Evolutionary conservation across 129 eudicot genomes (phyloP), one percentile per base, ranked within the genome.

Genomic region (Dittrichia graveolens): DNA sequence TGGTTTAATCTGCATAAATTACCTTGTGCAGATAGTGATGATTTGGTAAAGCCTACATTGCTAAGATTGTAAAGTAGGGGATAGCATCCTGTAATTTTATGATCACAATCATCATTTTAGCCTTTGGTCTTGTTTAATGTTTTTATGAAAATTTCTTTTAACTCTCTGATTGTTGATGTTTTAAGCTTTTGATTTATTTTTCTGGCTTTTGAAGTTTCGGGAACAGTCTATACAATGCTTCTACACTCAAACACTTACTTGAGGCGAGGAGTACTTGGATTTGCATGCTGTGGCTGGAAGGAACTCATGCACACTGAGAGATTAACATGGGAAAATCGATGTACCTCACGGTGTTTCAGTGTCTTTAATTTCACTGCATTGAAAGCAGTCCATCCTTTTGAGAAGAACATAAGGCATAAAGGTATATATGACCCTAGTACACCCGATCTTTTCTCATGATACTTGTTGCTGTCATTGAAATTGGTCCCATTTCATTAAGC

Each of bases 201-300:
- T 69, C 41, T 41, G 65, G 43, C 71, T 52, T 46, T 64, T 74
- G 38, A 67, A 49, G 39, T 35, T 73, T 73, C 81, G 80, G 85
- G 69, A 55, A 60, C 40, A 67, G 46, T 61, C 43, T 71, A 12
- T 50, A 43, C 59, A 67, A 87, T 91, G 95, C 84, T 84, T 43
- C 40, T 69, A 41, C 37, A 71, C 70, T 46, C 81, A 6, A 81
- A 68, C 77, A 61, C 61, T 74, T 79, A 74, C 69, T 61, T 74
- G 78, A 80, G 82, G 81, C 89, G 65, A 58, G 86, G 79, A 58
- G 13, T 82, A 49, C 37, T 73, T 80, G 86, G 81, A 8, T 31
- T 71, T 70, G 72, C 79, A 8, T 35, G 63, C 68, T 83, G 73
- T 66, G 65, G 61, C 52, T 47, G 42, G 72, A 86, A 72, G 47